phyloP scores from a whole-genome alignment of 495 filamentous ascomycete species.

The Neurospora sp. region DNA sequence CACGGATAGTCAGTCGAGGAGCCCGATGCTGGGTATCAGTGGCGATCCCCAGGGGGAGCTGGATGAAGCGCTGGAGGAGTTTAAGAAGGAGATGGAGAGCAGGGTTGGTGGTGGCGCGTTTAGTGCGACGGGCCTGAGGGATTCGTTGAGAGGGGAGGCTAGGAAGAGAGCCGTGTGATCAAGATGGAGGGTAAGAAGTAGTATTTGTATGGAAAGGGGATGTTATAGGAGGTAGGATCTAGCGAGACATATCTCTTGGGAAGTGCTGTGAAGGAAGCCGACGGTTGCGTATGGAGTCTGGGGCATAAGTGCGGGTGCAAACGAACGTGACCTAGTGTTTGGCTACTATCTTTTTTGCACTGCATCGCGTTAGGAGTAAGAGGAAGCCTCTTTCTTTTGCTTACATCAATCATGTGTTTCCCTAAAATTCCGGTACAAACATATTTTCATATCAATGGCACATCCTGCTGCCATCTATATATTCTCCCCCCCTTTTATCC shows the following conservation, averaged over 20 bases:
- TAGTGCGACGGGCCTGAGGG: background rate
- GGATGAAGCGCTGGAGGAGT: slow-evolving; percentile 67
- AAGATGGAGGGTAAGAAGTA: background rate
- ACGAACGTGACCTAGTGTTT: background rate
- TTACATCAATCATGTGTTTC: background rate
- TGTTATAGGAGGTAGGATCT: background rate
- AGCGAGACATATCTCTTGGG: background rate
- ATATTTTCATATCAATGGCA: background rate
- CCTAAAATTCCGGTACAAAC: background rate
- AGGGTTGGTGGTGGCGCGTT: slow-evolving; percentile 30
- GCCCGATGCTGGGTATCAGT: slow-evolving; percentile 65
- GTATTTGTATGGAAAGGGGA: background rate
- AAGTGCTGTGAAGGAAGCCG: background rate
- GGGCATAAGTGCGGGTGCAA: background rate
- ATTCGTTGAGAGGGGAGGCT: background rate
- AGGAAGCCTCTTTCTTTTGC: background rate
- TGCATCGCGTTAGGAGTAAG: background rate
- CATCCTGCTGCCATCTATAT: background rate
- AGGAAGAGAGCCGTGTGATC: background rate
- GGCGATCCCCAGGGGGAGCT: slow-evolving; percentile 67
- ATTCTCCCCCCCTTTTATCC: background rate
- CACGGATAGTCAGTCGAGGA: slow-evolving; percentile 28
- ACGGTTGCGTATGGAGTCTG: background rate
- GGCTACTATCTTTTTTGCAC: background rate
- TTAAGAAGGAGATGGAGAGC: slow-evolving; percentile 50